These are phyloP conservation scores for Rhodotorula sphaerocarpa DNA, from an alignment of 768 basidiomycete genomes.

Conservation along the genomic window DNA sequence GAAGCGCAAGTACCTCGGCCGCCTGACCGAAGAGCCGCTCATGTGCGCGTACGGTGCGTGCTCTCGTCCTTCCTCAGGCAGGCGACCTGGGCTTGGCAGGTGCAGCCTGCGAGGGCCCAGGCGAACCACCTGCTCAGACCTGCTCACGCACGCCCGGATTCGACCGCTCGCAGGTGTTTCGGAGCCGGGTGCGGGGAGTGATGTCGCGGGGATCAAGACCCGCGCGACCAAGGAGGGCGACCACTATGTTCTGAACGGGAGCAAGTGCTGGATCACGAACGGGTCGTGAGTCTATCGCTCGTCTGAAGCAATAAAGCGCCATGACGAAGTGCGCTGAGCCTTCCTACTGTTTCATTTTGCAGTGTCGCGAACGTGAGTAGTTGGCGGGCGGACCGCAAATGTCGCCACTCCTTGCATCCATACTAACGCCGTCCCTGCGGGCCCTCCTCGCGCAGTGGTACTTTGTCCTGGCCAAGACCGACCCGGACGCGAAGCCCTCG, in stretches of 20 bases:
- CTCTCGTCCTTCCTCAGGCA: neutral
- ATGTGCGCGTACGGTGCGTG: constrained; percentile 43
- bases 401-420: no score
- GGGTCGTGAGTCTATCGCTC: constrained; percentile 35
- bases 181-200: constrained; percentile 46
- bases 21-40: constrained; percentile 45
- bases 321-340: neutral
- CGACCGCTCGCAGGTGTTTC: neutral
- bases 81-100: no score
- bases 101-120: no score
- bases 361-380: constrained; percentile 3
- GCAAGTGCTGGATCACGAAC: constrained; percentile 42
- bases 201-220: constrained; percentile 46
- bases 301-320: neutral
- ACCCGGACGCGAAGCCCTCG: constrained; percentile 40
- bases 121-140: no score
- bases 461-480: constrained; percentile 46
- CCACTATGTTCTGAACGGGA: constrained; percentile 39
- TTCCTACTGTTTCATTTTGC: neutral
- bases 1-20: constrained; percentile 45
- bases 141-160: no score
- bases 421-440: no score
- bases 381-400: no score
- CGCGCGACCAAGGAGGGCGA: constrained; percentile 43
- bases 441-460: constrained; percentile 40